A percentile compares a stretch with the other conserved stretches of the same genome.
phyloP scores from a whole-genome alignment of 2,329 filamentous ascomycete genomes.

The Thielaviopsis euricoi region DNA sequence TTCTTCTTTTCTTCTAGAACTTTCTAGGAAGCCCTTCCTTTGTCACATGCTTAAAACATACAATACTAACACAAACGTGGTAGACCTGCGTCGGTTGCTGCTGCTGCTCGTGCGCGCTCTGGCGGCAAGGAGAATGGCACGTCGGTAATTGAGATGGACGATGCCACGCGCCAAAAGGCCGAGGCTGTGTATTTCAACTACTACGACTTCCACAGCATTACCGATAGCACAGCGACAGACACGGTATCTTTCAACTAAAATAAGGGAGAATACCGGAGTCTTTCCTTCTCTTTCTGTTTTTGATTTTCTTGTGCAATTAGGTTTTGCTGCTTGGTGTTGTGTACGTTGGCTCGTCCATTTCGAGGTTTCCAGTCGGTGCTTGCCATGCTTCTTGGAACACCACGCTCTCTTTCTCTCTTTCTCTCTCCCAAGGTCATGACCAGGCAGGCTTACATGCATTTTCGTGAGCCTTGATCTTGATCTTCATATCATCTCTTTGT shows the following conservation, averaged over 20 bases:
- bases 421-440: no score
- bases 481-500: no score
- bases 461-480: no score
- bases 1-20: neutral
- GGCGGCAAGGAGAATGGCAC: slow-evolving; percentile 30
- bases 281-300: no score
- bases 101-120: slow-evolving; percentile 22
- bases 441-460: no score
- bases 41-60: slow-evolving; percentile 5
- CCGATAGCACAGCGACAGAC: slow-evolving; percentile 30
- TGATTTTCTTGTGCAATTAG: no score
- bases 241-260: slow-evolving; percentile 34
- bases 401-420: no score
- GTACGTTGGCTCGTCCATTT: no score
- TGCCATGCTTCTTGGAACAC: no score
- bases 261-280: neutral
- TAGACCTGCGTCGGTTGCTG: slow-evolving; percentile 31
- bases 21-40: neutral
- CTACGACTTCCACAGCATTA: slow-evolving; percentile 34
- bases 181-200: slow-evolving; percentile 34
- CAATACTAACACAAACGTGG: slow-evolving; percentile 8
- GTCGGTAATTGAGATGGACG: slow-evolving; percentile 30
- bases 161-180: slow-evolving; percentile 31
- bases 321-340: no score
- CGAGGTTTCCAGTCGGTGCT: no score